Evolutionary conservation across 371 early-diverging fungal species (phyloP).

Genomic region (Umbelopsis sp.): DNA sequence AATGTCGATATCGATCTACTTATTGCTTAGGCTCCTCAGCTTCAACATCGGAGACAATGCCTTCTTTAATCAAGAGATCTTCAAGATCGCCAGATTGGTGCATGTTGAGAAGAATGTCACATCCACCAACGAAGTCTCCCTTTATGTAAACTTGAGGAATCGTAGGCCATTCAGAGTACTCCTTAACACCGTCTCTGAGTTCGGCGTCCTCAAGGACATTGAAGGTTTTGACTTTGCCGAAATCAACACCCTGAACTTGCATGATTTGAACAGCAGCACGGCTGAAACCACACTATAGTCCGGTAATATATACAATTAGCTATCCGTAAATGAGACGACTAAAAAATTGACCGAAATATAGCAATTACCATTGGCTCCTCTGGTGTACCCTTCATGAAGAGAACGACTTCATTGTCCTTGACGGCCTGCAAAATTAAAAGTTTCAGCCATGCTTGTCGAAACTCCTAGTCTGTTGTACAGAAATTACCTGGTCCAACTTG

Average conservation of each 20-base stretch:
- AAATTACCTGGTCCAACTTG: slow-evolving; percentile 61
- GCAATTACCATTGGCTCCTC: slow-evolving; percentile 75
- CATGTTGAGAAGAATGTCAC: slow-evolving; percentile 94
- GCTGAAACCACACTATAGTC: slow-evolving; percentile 87
- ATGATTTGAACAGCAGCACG: slow-evolving; percentile 91
- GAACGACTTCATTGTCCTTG: slow-evolving; percentile 70
- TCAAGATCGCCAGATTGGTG: slow-evolving; percentile 90
- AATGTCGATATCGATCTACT: slow-evolving; percentile 15
- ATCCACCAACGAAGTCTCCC: slow-evolving; percentile 97
- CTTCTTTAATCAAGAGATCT: slow-evolving; percentile 80
- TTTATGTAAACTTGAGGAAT: slow-evolving; percentile 98
- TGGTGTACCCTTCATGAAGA: slow-evolving; percentile 97
- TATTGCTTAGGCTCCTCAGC: slow-evolving; percentile 35
- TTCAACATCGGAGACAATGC: slow-evolving; percentile 63
- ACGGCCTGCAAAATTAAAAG: slow-evolving; percentile 54
- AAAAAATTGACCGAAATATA: not conserved
- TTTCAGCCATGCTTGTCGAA: not conserved
- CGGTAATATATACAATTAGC: not conserved
- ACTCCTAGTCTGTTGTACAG: not conserved
- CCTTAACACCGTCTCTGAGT: slow-evolving; percentile 91
- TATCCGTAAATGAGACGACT: not conserved
- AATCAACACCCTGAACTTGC: slow-evolving; percentile 82
- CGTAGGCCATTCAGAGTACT: slow-evolving; percentile 97
- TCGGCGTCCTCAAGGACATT: slow-evolving; percentile 92
- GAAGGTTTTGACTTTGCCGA: slow-evolving; percentile 70